phyloP scores from a whole-genome alignment of 345 rosid species.

The Salix dunnii region DNA sequence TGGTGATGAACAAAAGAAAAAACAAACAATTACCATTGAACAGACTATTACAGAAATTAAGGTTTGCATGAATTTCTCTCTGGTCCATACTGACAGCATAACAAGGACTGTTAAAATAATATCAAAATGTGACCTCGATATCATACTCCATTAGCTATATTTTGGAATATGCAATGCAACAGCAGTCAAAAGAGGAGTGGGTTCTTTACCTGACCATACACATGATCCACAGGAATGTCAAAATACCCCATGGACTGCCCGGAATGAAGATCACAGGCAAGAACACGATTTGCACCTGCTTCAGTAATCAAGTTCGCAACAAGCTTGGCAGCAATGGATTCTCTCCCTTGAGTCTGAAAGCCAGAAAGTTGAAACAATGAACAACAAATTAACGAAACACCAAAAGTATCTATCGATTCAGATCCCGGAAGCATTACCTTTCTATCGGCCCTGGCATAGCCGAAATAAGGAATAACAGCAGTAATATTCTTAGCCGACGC shows the following conservation, averaged over 20 bases:
- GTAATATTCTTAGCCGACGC: constrained; percentile 92
- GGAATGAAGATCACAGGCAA: constrained; percentile 98
- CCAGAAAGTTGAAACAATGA: background rate
- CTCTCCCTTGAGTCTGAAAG: constrained; percentile 93
- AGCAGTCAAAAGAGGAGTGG: background rate
- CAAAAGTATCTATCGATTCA: background rate
- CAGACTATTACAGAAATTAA: background rate
- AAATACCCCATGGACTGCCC: constrained; percentile 99
- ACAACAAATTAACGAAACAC: background rate
- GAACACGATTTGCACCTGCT: constrained; percentile 97
- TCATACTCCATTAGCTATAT: background rate
- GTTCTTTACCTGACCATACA: constrained; percentile 79
- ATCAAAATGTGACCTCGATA: background rate
- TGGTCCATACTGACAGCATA: background rate
- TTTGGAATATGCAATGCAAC: background rate
- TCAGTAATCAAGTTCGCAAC: constrained; percentile 90
- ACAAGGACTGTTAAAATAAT: background rate
- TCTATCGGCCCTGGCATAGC: constrained; percentile 96
- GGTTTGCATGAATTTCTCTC: background rate
- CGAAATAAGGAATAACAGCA: constrained; percentile 95
- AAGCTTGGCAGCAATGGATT: constrained; percentile 94
- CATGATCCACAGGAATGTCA: constrained; percentile 96
- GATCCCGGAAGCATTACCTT: constrained; percentile 46
- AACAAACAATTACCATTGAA: background rate
- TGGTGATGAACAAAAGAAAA: constrained; percentile 25